Conservation (phyloP, 768 basidiomycete genomes). For the Baorangia bicolor region DNA sequence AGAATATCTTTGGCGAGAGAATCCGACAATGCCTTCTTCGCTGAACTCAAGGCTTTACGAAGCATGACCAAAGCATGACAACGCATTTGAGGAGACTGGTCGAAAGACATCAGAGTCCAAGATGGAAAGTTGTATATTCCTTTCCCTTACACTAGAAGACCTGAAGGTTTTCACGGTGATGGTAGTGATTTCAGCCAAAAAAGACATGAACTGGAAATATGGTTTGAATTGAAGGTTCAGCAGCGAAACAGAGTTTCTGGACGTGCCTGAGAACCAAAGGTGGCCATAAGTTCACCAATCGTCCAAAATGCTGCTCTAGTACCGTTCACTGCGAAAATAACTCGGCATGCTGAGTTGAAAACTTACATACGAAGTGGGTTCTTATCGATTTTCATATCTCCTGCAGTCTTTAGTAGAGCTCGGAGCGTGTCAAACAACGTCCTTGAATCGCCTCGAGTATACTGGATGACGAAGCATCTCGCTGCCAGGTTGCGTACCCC, state of each 20-base stretch:
- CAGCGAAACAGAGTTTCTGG: not conserved
- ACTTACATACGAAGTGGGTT: conserved; percentile 68
- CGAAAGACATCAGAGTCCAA: conserved; percentile 7
- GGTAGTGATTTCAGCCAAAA: conserved; percentile 80
- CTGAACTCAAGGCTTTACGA: conserved; percentile 74
- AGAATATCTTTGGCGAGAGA: conserved; percentile 73
- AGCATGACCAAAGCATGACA: conserved; percentile 78
- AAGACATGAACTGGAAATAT: conserved; percentile 80
- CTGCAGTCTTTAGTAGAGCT: conserved; percentile 67
- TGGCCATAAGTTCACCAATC: conserved; percentile 85
- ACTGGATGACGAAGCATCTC: conserved; percentile 71
- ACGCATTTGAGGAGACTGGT: conserved; percentile 75
- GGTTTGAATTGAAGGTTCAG: not conserved
- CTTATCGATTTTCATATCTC: conserved; percentile 71
- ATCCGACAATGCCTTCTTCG: conserved; percentile 84
- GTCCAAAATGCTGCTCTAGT: conserved; percentile 79
- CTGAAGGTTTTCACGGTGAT: conserved; percentile 67
- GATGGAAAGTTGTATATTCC: not conserved
- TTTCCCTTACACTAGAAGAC: conserved; percentile 62
- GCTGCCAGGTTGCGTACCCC: conserved; percentile 78
- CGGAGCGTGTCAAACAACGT: conserved; percentile 87
- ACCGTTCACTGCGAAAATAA: conserved; percentile 4
- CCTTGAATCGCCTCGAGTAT: conserved; percentile 78
- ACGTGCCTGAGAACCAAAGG: conserved; percentile 79
- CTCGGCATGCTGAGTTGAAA: not conserved